Base-by-base conservation (phyloP, 2,329 filamentous ascomycete genomes). In the Zalaria obscura region DNA sequence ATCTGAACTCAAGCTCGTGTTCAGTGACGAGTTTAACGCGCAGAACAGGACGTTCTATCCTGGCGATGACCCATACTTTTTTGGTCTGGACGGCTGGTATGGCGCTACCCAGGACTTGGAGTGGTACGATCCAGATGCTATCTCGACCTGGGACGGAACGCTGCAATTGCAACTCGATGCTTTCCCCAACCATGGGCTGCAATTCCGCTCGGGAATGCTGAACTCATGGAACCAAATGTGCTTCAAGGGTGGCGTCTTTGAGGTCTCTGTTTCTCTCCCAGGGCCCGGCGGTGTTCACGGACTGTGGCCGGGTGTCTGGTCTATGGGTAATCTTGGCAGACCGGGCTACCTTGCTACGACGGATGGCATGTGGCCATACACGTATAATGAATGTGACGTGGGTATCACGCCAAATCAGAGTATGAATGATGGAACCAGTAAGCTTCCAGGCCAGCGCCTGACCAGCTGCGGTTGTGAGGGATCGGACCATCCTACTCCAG, bases 1-100 rank as follows among this genome's bases (percentile, higher is more conserved):
- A 5, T 62, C 67, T 27, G 59, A 61, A 4, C 56, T 70, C 28
- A 60, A 65, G 8, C 51, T 75, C 3, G 69, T 74, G 0, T 75
- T 74, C 50, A 73, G 69, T 44, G 72, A 75, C 44, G 72, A 75
- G 46, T 75, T 75, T 55, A 73, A 73, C 45, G 56, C 62, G 5
- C 54, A 65, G 33, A 68, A 69, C 40, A 58, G 71, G 27, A 71
- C 69, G 0, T 75, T 75, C 49, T 75, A 73, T 46, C 61, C 65
- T 27, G 71, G 70, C n/a, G 72, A 75, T 47, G 72, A 75, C 48
- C 69, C 71, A 1, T 75, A 67, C 52, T 75, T 67, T 60, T 67
- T 59, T 29, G 70, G 66, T 8, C 63, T 65, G 9, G 62, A 75
- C 47, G 57, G 73, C 38, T 73, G 72, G 68, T 75, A 75, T 53